Evolutionary conservation across 1,284 basidiomycete genomes (phyloP), one percentile per base, ranked within the genome.

Genomic region (Trichosporon faecale): DNA sequence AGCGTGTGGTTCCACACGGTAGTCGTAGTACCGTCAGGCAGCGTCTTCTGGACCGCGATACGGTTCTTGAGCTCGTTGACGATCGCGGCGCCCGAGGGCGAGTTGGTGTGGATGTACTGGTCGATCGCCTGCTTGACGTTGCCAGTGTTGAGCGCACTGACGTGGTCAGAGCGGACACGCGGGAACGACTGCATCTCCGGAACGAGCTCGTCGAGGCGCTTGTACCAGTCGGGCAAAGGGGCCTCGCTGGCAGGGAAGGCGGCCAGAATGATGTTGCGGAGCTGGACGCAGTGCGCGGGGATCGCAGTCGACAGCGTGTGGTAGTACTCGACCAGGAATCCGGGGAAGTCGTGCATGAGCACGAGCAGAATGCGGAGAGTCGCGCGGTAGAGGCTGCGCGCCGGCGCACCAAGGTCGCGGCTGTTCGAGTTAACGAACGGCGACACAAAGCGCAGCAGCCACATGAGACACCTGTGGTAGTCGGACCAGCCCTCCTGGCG

Each of bases 271-370:
- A 99, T 90, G 85, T 99, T 99, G 78, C 94, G 92, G 70, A 99
- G 88, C 85, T 99, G 97, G 72, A 96, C 91, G 87, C 95, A 98
- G 77, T 92, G 90, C 21, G 91, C 86, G 61, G 97, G 97, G 74
- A 99, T 92, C 72, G 89, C 90, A 75, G 98, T 95, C 80, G 94
- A 94, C 61, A 99, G 88, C 63, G 92, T 91, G 86, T 97, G 95
- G 84, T 98, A 96, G 82, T 97, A 95, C 85, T 96, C 94, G 82
- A 91, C 92, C 72, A 99, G 87, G 87, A 98, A 99, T 75, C 98
- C 95, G 65, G 97, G 96, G 88, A 98, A 98, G 85, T 99, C 97
- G 84, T 99, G 96, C 69, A 99, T 88, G 70, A 99, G 89, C 70
- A 99, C 94, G 65, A 99, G 88, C 66, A 98, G 88, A 61, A 99